phyloP scores from a whole-genome alignment of 2,329 filamentous ascomycete genomes.

The Dothidotthia symphoricarpi region DNA sequence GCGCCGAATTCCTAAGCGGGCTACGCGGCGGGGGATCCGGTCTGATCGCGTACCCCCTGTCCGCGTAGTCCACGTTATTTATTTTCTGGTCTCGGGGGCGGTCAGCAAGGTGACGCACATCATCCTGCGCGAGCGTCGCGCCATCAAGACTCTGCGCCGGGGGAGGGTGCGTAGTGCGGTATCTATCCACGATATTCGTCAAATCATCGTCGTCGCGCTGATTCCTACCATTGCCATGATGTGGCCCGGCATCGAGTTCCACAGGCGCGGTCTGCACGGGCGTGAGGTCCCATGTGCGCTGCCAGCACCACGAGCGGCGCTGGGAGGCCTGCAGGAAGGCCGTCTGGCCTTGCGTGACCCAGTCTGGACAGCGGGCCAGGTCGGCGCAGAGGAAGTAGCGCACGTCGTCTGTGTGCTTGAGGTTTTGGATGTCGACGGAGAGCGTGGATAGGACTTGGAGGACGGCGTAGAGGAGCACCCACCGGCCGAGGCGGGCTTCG shows the following conservation, averaged over 20 bases:
- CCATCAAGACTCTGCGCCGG: slow-evolving; percentile 19
- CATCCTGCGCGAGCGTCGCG: slow-evolving; percentile 24
- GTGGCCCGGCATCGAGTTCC: slow-evolving; percentile 29
- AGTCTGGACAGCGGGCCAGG: slow-evolving; percentile 39
- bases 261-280: slow-evolving; percentile 22
- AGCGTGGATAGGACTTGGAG: slow-evolving; percentile 45
- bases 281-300: slow-evolving; percentile 31
- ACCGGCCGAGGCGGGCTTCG: slow-evolving; percentile 46
- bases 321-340: slow-evolving; percentile 33
- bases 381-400: slow-evolving; percentile 44
- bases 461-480: slow-evolving; percentile 46
- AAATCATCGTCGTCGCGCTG: not conserved
- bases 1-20: slow-evolving; percentile 8
- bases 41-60: not conserved
- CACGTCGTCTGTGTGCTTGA: slow-evolving; percentile 40
- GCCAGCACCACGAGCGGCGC: slow-evolving; percentile 39
- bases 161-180: slow-evolving; percentile 5
- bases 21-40: slow-evolving; percentile 6
- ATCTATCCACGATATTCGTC: not conserved
- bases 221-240: not conserved
- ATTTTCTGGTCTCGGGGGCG: too few species aligned
- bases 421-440: slow-evolving; percentile 42
- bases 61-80: slow-evolving; percentile 13
- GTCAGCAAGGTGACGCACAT: slow-evolving; percentile 33
- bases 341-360: slow-evolving; percentile 32